Base-by-base conservation (phyloP, 2,329 filamentous ascomycete species). In the Thelonectria rubi region DNA sequence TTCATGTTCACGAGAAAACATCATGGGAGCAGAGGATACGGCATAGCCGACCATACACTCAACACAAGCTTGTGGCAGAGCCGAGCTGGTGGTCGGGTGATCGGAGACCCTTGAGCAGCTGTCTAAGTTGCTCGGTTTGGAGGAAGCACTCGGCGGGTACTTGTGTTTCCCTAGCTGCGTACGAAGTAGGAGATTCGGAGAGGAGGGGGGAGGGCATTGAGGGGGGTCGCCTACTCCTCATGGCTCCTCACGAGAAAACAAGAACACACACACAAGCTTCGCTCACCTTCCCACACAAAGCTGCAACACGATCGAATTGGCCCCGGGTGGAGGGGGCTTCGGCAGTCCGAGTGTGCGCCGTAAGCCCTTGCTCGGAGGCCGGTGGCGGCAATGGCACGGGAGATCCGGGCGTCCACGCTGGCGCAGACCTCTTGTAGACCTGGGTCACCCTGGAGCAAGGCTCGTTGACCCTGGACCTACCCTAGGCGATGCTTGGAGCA, bases 281-380 rank as follows among this genome's bases (percentile, higher is more conserved):
- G 42, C n/a, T 5, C 42, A 45, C 26, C 18, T 21, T 24, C 43
- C n/a, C 43, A 15, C 11, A 9, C 43, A 26, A 20, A 47, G 18
- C 18, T 46, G 42, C 42, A 46, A 24, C 17, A 12, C 24, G 43
- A 30, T 43, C 39, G 24, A 62, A 50, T 45, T 55, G 55, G 63
- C 57, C 40, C 63, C 67, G 67, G 69, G 57, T 69, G 58, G 59
- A 71, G 66, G 66, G 69, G 68, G 50, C 56, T 68, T 72, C 69
- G 69, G 69, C 60, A 64, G 61, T 69, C 66, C 68, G 66, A 70
- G 58, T 45, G 56, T 60, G 57, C 52, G 52, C 52, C 60, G 65
- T 52, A 60, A 37, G 34, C 57, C 24, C 42, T 51, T 43, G 50
- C 58, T 66, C 58, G 64, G 63, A 68, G 57, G 61, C 69, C 65